Conservation (phyloP, 2,329 filamentous ascomycete species). For the Tolypocladium paradoxum region DNA sequence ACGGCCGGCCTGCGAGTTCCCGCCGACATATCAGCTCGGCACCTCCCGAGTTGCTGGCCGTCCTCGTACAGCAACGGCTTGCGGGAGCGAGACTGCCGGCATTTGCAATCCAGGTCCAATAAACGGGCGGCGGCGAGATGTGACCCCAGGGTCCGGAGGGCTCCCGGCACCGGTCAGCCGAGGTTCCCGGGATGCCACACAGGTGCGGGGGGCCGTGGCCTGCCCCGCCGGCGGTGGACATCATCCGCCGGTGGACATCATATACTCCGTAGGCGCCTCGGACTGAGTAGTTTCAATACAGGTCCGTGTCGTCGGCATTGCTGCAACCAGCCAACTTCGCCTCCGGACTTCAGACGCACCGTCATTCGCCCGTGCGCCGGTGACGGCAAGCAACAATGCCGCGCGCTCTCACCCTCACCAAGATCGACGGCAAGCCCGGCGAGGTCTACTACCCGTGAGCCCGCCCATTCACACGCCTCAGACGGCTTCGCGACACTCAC, state of each 20-base stretch:
- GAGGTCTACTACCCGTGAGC: constrained; percentile 76
- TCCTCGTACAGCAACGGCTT: not conserved
- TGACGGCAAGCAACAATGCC: constrained; percentile 28
- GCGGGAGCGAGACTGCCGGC: not conserved
- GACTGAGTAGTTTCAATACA: not conserved
- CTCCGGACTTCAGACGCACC: not conserved
- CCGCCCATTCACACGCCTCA: not conserved
- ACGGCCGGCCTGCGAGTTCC: no score
- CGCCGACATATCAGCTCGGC: not conserved
- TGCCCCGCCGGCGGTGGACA: not conserved
- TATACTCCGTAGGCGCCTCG: no score
- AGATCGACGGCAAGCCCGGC: constrained; percentile 69
- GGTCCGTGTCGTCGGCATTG: not conserved
- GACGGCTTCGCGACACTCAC: constrained; percentile 3
- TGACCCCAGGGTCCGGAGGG: not conserved
- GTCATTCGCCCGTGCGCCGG: not conserved
- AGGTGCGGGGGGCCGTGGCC: not conserved
- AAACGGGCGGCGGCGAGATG: not conserved
- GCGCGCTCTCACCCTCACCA: constrained; percentile 50
- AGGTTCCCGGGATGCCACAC: not conserved
- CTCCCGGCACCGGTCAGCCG: not conserved
- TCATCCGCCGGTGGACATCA: not conserved
- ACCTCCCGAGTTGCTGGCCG: not conserved
- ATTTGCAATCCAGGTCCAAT: not conserved
- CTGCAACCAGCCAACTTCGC: not conserved